Evolutionary conservation across 108 stramenopile species (phyloP), one percentile per base, ranked within the genome.

Genomic region (Conticribra guillardii): DNA sequence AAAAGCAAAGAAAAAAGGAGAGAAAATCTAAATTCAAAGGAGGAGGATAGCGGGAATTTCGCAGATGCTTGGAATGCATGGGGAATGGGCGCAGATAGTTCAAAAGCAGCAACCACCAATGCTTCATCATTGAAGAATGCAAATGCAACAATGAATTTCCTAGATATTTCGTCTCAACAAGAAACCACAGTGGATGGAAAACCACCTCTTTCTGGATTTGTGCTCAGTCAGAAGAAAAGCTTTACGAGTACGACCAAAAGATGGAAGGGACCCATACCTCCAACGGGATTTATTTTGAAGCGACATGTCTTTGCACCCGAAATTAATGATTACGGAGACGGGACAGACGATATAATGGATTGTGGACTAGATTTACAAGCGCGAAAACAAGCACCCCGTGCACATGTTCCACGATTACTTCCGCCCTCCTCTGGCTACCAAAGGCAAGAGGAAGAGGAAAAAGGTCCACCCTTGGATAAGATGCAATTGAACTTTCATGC

Each of bases 51-150:
- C 15, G 27, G 41, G 34, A 53, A 54, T 14, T 3, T 71, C 5
- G 74, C 74, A 46, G 80, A 59, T 44, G 80, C 80, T 11, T 81
- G 74, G 80, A 72, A 62, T 44, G 61, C 69, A 29, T 81, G 80
- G 80, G 80, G 74, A 1, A 62, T 49, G 9, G 74, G 60, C 8
- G 47, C 27, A 63, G 29, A 41, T 41, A n/a, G n/a, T n/a, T n/a
- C n/a, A n/a, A n/a, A n/a, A n/a, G n/a, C n/a, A n/a, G n/a, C n/a
- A n/a, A n/a, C n/a, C n/a, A n/a, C n/a, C n/a, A n/a, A n/a, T n/a
- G n/a, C n/a, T n/a, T n/a, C n/a, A n/a, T n/a, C n/a, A n/a, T n/a
- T n/a, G n/a, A n/a, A n/a, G n/a, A n/a, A n/a, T n/a, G n/a, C n/a
- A n/a, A n/a, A n/a, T n/a, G 49, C 14, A 44, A 16, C 8, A 33